Evolutionary conservation across 129 eudicot species (phyloP).

Genomic region (Flaveria brownii): DNA sequence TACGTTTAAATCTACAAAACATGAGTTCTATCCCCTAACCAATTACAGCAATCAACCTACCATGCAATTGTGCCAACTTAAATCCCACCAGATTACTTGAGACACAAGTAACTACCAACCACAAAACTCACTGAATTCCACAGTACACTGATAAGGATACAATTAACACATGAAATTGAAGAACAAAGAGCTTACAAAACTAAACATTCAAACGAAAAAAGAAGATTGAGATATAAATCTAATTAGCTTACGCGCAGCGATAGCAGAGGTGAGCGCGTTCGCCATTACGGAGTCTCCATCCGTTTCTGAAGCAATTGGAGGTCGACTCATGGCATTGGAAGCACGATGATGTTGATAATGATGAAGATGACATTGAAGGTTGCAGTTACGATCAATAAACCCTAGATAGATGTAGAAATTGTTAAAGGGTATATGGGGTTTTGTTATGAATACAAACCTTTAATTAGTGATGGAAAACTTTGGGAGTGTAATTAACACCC

Average conservation of each 20-base stretch:
- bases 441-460: not conserved
- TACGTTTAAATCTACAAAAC: not conserved
- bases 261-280: conserved; percentile 62
- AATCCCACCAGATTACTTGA: conserved; percentile 24
- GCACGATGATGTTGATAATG: conserved; percentile 44
- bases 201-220: not conserved
- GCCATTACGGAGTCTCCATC: conserved; percentile 72
- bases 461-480: not conserved
- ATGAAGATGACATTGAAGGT: conserved; percentile 42
- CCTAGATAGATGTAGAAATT: conserved; percentile 32
- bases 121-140: not conserved
- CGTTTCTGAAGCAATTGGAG: conserved; percentile 46
- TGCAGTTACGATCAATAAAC: conserved; percentile 19
- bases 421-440: not conserved
- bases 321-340: conserved; percentile 57
- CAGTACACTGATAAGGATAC: not conserved
- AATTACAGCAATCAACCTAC: conserved; percentile 10
- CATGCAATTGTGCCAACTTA: conserved; percentile 19
- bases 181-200: conserved; percentile 9
- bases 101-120: conserved; percentile 17
- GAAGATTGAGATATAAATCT: not conserved
- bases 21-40: not conserved
- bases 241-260: conserved; percentile 57
- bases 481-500: not conserved
- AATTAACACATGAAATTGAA: not conserved